Evolutionary conservation across 352 stramenopile species (phyloP).

Genomic region (Phytophthora cactorum): DNA sequence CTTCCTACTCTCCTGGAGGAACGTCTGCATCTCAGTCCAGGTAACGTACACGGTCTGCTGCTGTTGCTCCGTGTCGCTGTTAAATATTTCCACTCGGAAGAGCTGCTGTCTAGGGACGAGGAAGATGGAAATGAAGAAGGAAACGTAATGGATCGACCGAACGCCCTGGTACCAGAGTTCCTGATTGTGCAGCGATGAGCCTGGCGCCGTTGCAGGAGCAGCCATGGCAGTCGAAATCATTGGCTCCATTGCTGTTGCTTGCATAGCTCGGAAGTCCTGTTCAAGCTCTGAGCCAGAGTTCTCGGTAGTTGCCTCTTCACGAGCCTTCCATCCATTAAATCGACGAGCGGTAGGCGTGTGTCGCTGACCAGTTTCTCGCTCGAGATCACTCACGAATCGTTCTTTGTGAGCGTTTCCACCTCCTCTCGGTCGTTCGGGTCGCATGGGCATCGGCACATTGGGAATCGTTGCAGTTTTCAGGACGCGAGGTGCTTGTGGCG

Average conservation of each 20-base stretch:
- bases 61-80: conserved; percentile 78
- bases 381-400: conserved; percentile 74
- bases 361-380: conserved; percentile 71
- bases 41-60: conserved; percentile 82
- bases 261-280: conserved; percentile 51
- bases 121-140: conserved; percentile 81
- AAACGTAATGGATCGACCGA: conserved; percentile 59
- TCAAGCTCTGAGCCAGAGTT: conserved; percentile 51
- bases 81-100: conserved; percentile 81
- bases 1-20: conserved; percentile 58
- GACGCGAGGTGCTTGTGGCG: conserved; percentile 17
- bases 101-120: conserved; percentile 66
- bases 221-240: conserved; percentile 10
- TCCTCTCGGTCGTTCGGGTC: conserved; percentile 56
- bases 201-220: conserved; percentile 18
- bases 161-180: conserved; percentile 79
- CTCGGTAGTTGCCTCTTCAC: conserved; percentile 34
- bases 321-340: conserved; percentile 42
- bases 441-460: conserved; percentile 50
- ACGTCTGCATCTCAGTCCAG: conserved; percentile 60
- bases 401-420: conserved; percentile 71
- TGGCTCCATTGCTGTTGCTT: conserved; percentile 20
- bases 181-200: conserved; percentile 47
- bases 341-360: conserved; percentile 38
- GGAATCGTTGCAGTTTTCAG: conserved; percentile 30